phyloP scores from a whole-genome alignment of 2,329 filamentous ascomycete genomes.

The Aspergillus oerlinghausenensis region DNA sequence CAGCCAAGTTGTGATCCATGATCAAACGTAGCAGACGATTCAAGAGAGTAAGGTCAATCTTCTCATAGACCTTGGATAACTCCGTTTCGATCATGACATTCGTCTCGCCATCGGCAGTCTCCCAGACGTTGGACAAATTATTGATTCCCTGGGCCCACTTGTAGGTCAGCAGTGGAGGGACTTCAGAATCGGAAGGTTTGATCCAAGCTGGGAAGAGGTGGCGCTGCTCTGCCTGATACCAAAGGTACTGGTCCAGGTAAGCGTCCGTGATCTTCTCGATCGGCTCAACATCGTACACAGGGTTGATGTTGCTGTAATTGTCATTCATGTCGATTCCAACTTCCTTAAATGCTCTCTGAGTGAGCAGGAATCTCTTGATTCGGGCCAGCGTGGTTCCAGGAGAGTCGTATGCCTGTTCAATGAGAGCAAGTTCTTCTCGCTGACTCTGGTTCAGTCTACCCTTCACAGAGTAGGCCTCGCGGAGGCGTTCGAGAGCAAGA shows the following conservation, averaged over 20 bases:
- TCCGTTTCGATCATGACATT: slow-evolving; percentile 99
- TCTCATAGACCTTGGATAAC: slow-evolving; percentile 98
- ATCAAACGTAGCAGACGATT: slow-evolving; percentile 90
- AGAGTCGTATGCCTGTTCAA: slow-evolving; percentile 97
- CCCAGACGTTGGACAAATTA: slow-evolving; percentile 93
- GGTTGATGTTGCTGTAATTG: slow-evolving; percentile 98
- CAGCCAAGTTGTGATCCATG: slow-evolving; percentile 98
- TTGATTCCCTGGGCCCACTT: slow-evolving; percentile 99
- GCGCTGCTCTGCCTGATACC: slow-evolving; percentile 97
- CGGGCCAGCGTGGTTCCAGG: slow-evolving; percentile 91
- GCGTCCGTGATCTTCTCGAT: slow-evolving; percentile 99
- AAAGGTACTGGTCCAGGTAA: slow-evolving; percentile 96
- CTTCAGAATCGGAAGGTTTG: slow-evolving; percentile 97
- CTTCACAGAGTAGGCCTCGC: slow-evolving; percentile 97
- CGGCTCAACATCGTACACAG: slow-evolving; percentile 96
- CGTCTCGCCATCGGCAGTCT: slow-evolving; percentile 87
- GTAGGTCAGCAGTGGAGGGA: slow-evolving; percentile 88
- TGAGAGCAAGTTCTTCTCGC: slow-evolving; percentile 90
- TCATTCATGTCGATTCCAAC: slow-evolving; percentile 99
- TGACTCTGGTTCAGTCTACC: slow-evolving; percentile 95
- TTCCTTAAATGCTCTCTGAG: slow-evolving; percentile 97
- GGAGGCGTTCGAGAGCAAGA: slow-evolving; percentile 82
- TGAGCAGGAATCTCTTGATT: slow-evolving; percentile 96
- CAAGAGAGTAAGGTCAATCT: slow-evolving; percentile 92
- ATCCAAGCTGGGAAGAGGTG: slow-evolving; percentile 98